Evolutionary conservation across 2,329 filamentous ascomycete genomes (phyloP), one percentile per base, ranked within the genome.

Genomic region (Colletotrichum plurivorum): DNA sequence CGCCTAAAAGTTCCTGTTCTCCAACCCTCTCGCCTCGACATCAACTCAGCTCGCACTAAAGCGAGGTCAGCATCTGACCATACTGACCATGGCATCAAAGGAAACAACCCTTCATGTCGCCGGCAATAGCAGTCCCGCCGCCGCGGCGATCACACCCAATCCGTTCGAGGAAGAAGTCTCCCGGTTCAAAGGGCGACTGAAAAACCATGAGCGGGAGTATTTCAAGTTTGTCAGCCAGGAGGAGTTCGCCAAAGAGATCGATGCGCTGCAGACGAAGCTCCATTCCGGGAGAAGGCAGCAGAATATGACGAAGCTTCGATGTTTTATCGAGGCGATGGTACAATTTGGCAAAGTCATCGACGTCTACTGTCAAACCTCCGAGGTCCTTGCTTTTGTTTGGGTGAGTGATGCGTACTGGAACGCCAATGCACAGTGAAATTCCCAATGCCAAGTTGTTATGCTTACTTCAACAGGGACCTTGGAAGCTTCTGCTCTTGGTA

Each of bases 271-370:
- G 5, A 56, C 31, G 5, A 56, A 20, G 1, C 10, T 56, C 12
- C 53, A 56, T 10, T 10, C 31, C 9, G 53, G 53, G 20, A 20
- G 36, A n/a, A 18, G 53, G 2, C 53, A 56, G 25, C 53, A 56
- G 20, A 56, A 56, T 13, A 56, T 56, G 53, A 56, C 53, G 3
- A 56, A 43, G 18, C 13, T 56, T 4, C 16, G 13, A 9, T 18
- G 53, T 16, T 56, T 56, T 6, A 43, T 56, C 27, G 53, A 56
- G 13, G 53, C 53, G 1, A 56, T 56, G 53, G 25, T 16, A 12
- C 53, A 56, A 8, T 56, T 56, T 5, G 53, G 53, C 3, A 56
- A 56, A 15, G 53, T 56, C 3, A 56, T 56, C 18, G 53, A 56
- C 10, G 53, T 56, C 0, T 56, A 20, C 5, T 56, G 53, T 22